Evolutionary conservation across 805 yeast species (phyloP), one percentile per base, ranked within the genome.

Genomic region (Wickerhamomyces mucosus): DNA sequence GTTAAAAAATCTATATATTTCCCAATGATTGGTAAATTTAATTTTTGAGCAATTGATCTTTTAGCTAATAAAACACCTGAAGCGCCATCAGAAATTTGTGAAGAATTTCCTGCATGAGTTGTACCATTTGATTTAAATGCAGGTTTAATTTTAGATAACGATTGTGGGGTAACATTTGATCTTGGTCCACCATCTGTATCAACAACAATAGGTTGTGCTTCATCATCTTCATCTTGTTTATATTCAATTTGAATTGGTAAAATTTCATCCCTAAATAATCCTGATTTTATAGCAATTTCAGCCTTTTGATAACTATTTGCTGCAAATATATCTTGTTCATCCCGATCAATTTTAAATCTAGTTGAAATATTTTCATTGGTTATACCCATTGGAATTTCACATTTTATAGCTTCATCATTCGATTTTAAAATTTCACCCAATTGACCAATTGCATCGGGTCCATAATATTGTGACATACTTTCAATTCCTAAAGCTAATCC

Each of bases 31-130:
- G 81, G 78, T 45, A 81, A 67, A 24, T 79, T 78, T 36, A 77
- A 60, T 46, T 69, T 61, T 56, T 80, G 75, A 15, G 98, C 98
- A 36, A 80, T 66, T 14, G 85, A 79, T 58, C 97, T 74, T 55
- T 88, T 75, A 65, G 84, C 80, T 38, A 89, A 66, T 35, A 89
- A 57, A 2, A 82, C 94, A 27, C 81, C 95, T 21, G 94, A 94
- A 15, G 95, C 96, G 51, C 97, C 97, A 55, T 89, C 97, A 18
- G 94, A 76, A 26, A 89, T 81, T 62, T 89, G 97, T 1, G 96
- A 89, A 2, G 97, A 84, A 58, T 89, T 89, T 48, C 97, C 97
- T 21, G 97, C 97, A 43, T 83, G 88, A 7, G 97, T 85, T 21
- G 78, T 55, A 38, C 97, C 97, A 30, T 43, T 44, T 43, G 78